These are phyloP conservation scores for Acacia acuminata DNA, from an alignment of 306 rosid genomes.

Conservation along the genomic window DNA sequence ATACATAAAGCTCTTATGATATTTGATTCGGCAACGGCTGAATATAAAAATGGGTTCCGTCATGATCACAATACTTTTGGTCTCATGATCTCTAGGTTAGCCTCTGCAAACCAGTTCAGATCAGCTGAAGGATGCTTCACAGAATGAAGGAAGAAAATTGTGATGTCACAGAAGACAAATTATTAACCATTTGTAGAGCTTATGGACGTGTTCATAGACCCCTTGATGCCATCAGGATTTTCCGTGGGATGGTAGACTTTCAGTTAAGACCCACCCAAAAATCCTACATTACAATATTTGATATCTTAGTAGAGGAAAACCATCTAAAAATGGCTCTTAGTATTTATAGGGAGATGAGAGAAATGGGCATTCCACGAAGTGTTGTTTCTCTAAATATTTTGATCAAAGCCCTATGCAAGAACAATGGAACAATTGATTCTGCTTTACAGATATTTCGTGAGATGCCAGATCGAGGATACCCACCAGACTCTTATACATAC, in stretches of 20 bases:
- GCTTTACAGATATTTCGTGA: slow-evolving; percentile 71
- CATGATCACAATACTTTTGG: slow-evolving; percentile 77
- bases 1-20: slow-evolving; percentile 54
- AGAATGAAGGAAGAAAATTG: slow-evolving; percentile 87
- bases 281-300: slow-evolving; percentile 61
- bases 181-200: slow-evolving; percentile 67
- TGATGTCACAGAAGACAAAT: slow-evolving; percentile 52
- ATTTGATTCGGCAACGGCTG: slow-evolving; percentile 81
- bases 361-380: slow-evolving; percentile 56
- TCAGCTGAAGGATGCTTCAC: slow-evolving; percentile 67
- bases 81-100: slow-evolving; percentile 58
- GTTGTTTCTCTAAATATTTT: slow-evolving; percentile 79
- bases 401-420: slow-evolving; percentile 89
- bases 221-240: slow-evolving; percentile 69
- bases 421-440: slow-evolving; percentile 57
- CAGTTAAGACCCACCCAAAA: slow-evolving; percentile 61
- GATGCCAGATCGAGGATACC: slow-evolving; percentile 75
- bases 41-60: slow-evolving; percentile 74
- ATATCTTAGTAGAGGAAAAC: slow-evolving; percentile 87
- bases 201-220: slow-evolving; percentile 82
- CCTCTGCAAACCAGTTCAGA: slow-evolving; percentile 74
- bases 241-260: slow-evolving; percentile 66
- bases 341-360: slow-evolving; percentile 75
- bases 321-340: slow-evolving; percentile 66
- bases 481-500: slow-evolving; percentile 85